phyloP scores from a whole-genome alignment of 1,284 basidiomycete species.

The Microbotryum lychnidis-dioicae region DNA sequence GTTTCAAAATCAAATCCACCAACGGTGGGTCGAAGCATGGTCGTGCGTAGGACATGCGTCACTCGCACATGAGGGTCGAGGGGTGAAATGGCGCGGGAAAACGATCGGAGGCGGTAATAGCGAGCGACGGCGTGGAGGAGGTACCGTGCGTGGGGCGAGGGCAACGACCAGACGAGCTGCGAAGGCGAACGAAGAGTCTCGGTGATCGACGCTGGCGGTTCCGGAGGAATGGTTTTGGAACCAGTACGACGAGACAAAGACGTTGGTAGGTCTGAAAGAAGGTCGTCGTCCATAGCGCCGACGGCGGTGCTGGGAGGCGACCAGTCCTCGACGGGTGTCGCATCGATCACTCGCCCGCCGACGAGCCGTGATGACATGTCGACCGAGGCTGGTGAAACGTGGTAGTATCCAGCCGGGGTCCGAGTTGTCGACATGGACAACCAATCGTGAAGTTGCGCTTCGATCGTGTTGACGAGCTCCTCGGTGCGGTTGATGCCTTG shows the following conservation, averaged over 20 bases:
- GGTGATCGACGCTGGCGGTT: conserved; percentile 9
- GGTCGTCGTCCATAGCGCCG: background rate
- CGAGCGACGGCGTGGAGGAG: conserved; percentile 23
- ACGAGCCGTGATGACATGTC: no score
- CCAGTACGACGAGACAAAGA: background rate
- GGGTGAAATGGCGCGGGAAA: conserved; percentile 21
- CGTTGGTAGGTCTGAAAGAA: conserved; percentile 5
- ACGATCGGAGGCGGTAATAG: conserved; percentile 25
- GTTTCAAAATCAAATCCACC: conserved; percentile 12
- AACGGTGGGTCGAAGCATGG: conserved; percentile 5
- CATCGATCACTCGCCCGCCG: conserved; percentile 11
- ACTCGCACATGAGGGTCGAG: conserved; percentile 23
- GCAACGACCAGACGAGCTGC: conserved; percentile 21
- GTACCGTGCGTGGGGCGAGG: conserved; percentile 22
- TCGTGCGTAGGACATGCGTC: conserved; percentile 20
- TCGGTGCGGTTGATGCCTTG: conserved; percentile 13
- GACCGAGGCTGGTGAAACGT: no score
- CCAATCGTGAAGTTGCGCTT: background rate
- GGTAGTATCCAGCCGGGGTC: no score
- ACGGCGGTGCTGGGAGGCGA: no score
- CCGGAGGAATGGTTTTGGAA: background rate
- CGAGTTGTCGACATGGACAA: no score
- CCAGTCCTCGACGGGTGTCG: conserved; percentile 21
- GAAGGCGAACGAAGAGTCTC: conserved; percentile 24
- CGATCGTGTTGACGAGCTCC: conserved; percentile 20